Percentiles rank a stretch among this genome's conserved stretches.
These are phyloP conservation scores for Taphrina wiesneri DNA, from an alignment of 1,139 yeast species.

Conservation along the genomic window DNA sequence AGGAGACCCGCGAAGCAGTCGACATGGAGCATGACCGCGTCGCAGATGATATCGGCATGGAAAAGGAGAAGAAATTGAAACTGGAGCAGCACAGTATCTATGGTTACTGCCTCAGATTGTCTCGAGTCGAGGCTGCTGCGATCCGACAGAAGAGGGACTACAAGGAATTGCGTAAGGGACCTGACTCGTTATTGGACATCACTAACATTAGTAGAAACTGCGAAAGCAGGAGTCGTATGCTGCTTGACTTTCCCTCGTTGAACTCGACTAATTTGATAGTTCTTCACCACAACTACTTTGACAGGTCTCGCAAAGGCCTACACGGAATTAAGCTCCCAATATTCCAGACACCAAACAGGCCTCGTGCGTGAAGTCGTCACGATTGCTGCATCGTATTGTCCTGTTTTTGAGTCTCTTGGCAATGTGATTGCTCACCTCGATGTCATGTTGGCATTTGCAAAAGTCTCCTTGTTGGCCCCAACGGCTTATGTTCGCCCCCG, in stretches of 20 bases:
- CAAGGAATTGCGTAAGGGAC: slow-evolving; percentile 54
- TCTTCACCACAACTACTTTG: slow-evolving; percentile 72
- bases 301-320: slow-evolving; percentile 62
- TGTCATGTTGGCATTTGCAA: slow-evolving; percentile 82
- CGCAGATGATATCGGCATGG: slow-evolving; percentile 75
- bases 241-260: not conserved
- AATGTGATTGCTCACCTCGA: slow-evolving; percentile 71
- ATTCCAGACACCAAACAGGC: slow-evolving; percentile 70
- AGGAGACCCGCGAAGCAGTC: slow-evolving; percentile 58
- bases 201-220: slow-evolving; percentile 56
- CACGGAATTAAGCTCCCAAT: slow-evolving; percentile 61
- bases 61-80: slow-evolving; percentile 81
- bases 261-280: slow-evolving; percentile 41
- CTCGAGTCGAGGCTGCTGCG: slow-evolving; percentile 59
- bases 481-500: slow-evolving; percentile 75
- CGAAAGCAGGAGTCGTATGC: slow-evolving; percentile 76
- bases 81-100: slow-evolving; percentile 81
- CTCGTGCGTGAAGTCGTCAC: slow-evolving; percentile 78
- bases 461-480: slow-evolving; percentile 80
- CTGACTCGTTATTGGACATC: too few species aligned
- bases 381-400: slow-evolving; percentile 76
- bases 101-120: slow-evolving; percentile 92
- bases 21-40: slow-evolving; percentile 61
- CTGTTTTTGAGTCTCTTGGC: slow-evolving; percentile 69
- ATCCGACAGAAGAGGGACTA: slow-evolving; percentile 64